Base-by-base conservation (phyloP, 306 rosid genomes). In the Hylodesmum podocarpum region DNA sequence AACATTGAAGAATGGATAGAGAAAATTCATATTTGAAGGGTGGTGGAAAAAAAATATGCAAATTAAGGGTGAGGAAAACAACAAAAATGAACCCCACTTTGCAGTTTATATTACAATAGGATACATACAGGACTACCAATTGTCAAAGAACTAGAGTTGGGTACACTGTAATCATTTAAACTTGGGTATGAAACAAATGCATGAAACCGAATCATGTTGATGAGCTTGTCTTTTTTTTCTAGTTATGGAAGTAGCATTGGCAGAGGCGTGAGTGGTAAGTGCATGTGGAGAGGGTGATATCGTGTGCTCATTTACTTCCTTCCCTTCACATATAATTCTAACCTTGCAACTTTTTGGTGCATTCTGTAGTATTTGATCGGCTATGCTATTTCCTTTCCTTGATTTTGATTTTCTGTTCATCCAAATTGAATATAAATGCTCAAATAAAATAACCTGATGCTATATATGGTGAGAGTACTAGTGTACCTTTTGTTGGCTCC, bases 241-340 rank as follows among this genome's bases (percentile, higher is more conserved):
- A 19, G 72, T 68, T n/a, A 76, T 70, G 75, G 87, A 82, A 64
- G 49, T 36, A 27, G 36, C 25, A 25, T 25, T 24, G 1, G 51
- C 41, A 21, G 76, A 61, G 81, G 29, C 5, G 31, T 62, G 82
- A 8, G 88, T 65, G 12, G 87, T 61, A 0, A 73, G 70, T 0
- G 19, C 22, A 28, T 49, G 72, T 9, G 75, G 43, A 70, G 65
- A 22, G 15, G 77, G 21, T 28, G 69, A 19, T n/a, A 44, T 57
- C 33, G 70, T 69, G 21, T 78, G 33, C 54, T 66, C 67, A 33
- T 57, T 67, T 29, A 87, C 88, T 87, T 75, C 86, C 73, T 79
- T 91, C 55, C 93, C 89, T 87, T 86, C 88, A 73, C 93, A 82
- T 62, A 94, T 82, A 82, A 94, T 73, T 67, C 84, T 91, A 10